Conservation (phyloP, 768 basidiomycete species). For the Lentinula aciculospora region DNA sequence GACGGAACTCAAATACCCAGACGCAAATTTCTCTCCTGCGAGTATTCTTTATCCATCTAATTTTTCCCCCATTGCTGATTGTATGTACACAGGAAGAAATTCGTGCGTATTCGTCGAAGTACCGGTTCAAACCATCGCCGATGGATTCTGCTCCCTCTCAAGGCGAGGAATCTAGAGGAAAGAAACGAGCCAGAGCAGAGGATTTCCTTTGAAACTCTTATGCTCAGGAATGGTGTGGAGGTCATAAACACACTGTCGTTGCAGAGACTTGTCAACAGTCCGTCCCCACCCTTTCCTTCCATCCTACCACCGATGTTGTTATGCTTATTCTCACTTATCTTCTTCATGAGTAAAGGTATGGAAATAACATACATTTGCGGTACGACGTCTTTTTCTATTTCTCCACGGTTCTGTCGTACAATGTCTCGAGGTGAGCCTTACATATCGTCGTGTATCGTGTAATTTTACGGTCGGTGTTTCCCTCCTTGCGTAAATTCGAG, state of each 20-base stretch:
- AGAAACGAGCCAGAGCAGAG: constrained; percentile 82
- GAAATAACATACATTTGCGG: neutral
- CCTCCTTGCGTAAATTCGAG: neutral
- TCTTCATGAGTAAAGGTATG: neutral
- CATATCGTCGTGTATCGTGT: constrained; percentile 4
- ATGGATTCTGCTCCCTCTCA: constrained; percentile 20
- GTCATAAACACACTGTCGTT: too few relatives aligned
- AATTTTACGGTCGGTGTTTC: constrained; percentile 8
- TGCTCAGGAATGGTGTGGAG: neutral
- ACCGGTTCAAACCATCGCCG: constrained; percentile 46
- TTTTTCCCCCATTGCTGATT: neutral
- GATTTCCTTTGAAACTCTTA: constrained; percentile 56
- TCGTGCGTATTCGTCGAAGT: constrained; percentile 59
- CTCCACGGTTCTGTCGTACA: too few relatives aligned
- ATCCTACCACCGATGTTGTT: neutral
- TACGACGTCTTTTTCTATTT: neutral
- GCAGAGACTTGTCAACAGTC: constrained; percentile 7
- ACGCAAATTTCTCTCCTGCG: constrained; percentile 78
- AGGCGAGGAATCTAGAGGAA: constrained; percentile 64
- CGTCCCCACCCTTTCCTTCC: constrained; percentile 5
- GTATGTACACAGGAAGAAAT: constrained; percentile 59
- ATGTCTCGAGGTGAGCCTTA: constrained; percentile 8
- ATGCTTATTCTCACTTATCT: constrained; percentile 4
- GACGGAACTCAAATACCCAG: constrained; percentile 66
- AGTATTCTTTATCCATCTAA: constrained; percentile 17